A percentile compares a stretch with the other conserved stretches of the same genome.
phyloP scores from a whole-genome alignment of 257 asterid genomes.

The Anisodus tanguticus region DNA sequence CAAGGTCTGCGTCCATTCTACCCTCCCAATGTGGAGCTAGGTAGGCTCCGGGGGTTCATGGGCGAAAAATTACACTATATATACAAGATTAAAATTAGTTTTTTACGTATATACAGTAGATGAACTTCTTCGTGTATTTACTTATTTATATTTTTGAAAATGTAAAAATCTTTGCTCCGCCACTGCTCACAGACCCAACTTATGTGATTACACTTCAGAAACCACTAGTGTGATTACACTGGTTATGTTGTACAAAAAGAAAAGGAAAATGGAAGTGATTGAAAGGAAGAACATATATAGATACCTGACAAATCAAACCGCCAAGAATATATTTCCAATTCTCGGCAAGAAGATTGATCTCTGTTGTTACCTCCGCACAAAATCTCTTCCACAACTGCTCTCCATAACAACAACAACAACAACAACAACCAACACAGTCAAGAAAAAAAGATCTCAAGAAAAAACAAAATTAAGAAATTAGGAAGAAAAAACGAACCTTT shows the following conservation, averaged over 20 bases:
- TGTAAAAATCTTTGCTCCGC: too few relatives aligned
- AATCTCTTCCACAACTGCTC: constrained; percentile 81
- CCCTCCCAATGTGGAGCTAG: too few relatives aligned
- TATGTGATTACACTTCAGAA: too few relatives aligned
- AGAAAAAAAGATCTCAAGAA: neutral
- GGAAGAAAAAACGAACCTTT: constrained; percentile 59
- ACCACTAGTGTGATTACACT: too few relatives aligned
- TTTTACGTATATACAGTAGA: too few relatives aligned
- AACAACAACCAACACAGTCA: neutral
- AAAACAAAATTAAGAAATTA: neutral
- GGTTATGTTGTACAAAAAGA: neutral
- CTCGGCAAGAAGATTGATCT: constrained; percentile 82
- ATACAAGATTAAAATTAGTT: too few relatives aligned
- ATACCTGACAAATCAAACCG: constrained; percentile 70
- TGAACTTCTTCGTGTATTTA: too few relatives aligned
- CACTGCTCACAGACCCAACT: too few relatives aligned
- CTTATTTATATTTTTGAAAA: too few relatives aligned
- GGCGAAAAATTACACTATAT: too few relatives aligned
- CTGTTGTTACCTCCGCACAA: constrained; percentile 73
- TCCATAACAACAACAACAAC: constrained; percentile 17
- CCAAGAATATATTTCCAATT: constrained; percentile 79
- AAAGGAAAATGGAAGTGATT: neutral
- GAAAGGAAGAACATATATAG: constrained; percentile 18
- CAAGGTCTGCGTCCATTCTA: too few relatives aligned
- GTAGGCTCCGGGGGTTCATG: too few relatives aligned